Base-by-base conservation (phyloP, 768 basidiomycete species). In the Rhodotorula taiwanensis region DNA sequence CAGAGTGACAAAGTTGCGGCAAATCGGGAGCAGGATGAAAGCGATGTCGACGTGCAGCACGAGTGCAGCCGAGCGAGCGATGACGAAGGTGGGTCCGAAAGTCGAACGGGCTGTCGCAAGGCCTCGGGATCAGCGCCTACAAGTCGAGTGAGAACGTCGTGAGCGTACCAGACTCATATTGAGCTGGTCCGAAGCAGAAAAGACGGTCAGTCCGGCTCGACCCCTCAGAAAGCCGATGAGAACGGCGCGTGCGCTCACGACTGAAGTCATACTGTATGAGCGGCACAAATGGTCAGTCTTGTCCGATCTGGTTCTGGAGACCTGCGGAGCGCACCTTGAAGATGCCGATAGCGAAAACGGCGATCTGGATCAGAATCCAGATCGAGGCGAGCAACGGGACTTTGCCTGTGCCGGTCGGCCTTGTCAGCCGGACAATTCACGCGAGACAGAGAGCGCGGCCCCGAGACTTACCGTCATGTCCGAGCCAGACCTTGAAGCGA, bases 11-110 rank as follows among this genome's bases (percentile, higher is more conserved):
- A 95, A 90, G 78, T 90, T 93, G 64, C 93, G 84, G 81, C 93
- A 97, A 74, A 97, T 83, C 31, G 93, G 94, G 34, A 98, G 82
- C 53, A 97, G 84, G 76, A 98, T 92, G 79, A 94, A 89, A 67
- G 89, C 83, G 63, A 90, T 85, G 76, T 95, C 89, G 72, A 94
- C 81, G 71, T 95, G 90, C 14, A 95, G 82, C 53, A 93, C 84
- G 49, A 95, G 84, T 9, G 93, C 94, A 47, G 92, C 87, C 5
- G 86, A 77, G 76, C 91, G 86, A 52, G 93, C 91, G 69, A 89
- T 86, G 48, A 85, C 75, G 76, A 85, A 94, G 5, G 87, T 87
- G 52, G 83, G 74, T 31, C 89, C 89, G 75, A 91, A 91, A 0
- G 77, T 80, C 0, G 77, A 76, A 14, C 39, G 36, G 14, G 45